Percentiles rank a stretch among this genome's conserved stretches.
Evolutionary conservation across 2,329 filamentous ascomycete genomes (phyloP).

Genomic region (Penicillium oxalicum): DNA sequence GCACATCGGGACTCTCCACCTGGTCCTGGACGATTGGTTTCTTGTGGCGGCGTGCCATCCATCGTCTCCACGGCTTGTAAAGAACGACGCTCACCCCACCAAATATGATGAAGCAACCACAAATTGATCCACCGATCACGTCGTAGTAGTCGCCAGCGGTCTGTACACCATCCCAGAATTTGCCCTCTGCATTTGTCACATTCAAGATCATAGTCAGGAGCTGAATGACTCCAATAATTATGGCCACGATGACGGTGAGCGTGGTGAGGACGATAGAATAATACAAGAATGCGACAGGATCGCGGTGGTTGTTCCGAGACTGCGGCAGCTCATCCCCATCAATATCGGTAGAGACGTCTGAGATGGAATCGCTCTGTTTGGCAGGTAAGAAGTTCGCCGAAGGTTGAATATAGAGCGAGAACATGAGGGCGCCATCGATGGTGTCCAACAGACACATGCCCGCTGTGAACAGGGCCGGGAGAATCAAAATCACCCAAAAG

Average conservation of each 20-base stretch:
- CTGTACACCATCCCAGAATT: slow-evolving; percentile 87
- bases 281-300: slow-evolving; percentile 85
- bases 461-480: slow-evolving; percentile 82
- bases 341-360: slow-evolving; percentile 13
- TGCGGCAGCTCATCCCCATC: slow-evolving; percentile 17
- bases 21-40: slow-evolving; percentile 16
- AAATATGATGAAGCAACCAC: slow-evolving; percentile 73
- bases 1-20: slow-evolving; percentile 20
- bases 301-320: slow-evolving; percentile 51
- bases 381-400: slow-evolving; percentile 36
- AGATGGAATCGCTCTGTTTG: slow-evolving; percentile 18
- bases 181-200: slow-evolving; percentile 64
- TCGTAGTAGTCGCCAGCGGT: slow-evolving; percentile 75
- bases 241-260: slow-evolving; percentile 75
- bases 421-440: slow-evolving; percentile 89
- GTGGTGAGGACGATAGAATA: slow-evolving; percentile 84
- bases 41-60: slow-evolving; percentile 42
- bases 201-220: slow-evolving; percentile 72
- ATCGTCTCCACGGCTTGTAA: slow-evolving; percentile 72
- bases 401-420: slow-evolving; percentile 72
- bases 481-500: slow-evolving; percentile 90
- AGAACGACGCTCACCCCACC: slow-evolving; percentile 66
- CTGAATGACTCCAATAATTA: slow-evolving; percentile 81
- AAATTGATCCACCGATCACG: slow-evolving; percentile 79
- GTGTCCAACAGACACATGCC: slow-evolving; percentile 96